These are phyloP conservation scores for Sphaerulina populicola DNA, from an alignment of 2,329 filamentous ascomycete species.

Conservation along the genomic window DNA sequence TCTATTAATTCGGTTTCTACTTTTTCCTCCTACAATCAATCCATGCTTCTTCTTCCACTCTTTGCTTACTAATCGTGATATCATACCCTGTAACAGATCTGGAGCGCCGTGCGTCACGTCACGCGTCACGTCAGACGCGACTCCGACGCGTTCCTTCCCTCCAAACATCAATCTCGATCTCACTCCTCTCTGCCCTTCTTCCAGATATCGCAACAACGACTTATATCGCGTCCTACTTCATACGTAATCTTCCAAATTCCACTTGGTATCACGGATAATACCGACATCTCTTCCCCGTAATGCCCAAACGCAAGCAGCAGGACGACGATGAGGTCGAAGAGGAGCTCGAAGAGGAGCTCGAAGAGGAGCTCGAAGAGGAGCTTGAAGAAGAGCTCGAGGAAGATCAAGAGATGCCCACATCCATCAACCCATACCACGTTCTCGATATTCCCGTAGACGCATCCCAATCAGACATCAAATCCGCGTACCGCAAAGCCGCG, in stretches of 20 bases:
- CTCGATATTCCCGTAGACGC: slow-evolving; percentile 60
- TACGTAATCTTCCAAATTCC: not conserved
- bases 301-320: slow-evolving; percentile 15
- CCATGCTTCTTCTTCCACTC: no score
- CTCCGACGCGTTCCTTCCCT: not conserved
- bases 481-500: slow-evolving; percentile 83
- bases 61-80: no score
- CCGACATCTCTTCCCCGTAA: slow-evolving; percentile 5
- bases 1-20: no score
- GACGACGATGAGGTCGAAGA: slow-evolving; percentile 8
- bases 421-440: slow-evolving; percentile 69
- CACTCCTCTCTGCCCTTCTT: not conserved
- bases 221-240: not conserved
- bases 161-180: not conserved
- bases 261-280: not conserved
- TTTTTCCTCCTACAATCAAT: no score
- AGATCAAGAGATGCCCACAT: slow-evolving; percentile 52
- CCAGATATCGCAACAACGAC: no score
- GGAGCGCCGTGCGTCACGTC: slow-evolving; percentile 10
- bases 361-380: slow-evolving; percentile 12
- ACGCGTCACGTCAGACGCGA: slow-evolving; percentile 8
- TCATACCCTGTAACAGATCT: no score
- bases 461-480: slow-evolving; percentile 71
- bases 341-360: slow-evolving; percentile 3
- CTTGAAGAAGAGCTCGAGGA: slow-evolving; percentile 7